Evolutionary conservation across 306 rosid genomes (phyloP), one percentile per base, ranked within the genome.

Genomic region (Prunus campanulata): DNA sequence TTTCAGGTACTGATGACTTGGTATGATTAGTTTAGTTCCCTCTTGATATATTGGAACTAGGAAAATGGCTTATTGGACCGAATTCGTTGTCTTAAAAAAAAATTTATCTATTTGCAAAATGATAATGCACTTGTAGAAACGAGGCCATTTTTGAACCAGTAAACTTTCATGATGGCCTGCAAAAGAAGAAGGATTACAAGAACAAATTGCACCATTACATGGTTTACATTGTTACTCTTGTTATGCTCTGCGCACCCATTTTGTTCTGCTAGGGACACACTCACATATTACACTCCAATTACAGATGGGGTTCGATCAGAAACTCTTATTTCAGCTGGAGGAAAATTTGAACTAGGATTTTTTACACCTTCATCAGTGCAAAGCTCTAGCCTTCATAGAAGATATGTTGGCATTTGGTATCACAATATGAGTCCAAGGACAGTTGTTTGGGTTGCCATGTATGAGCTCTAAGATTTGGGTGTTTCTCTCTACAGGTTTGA

Each of bases 351-450:
- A 75, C 66, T 87, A 0, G 88, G 90, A 14, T 85, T 87, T 74
- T 87, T 87, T 51, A n/a, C 86, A 19, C 74, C 64, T 4, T 0
- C 25, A 46, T 4, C 9, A 12, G 3, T 3, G 6, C 30, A 22
- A 27, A 27, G 29, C 29, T 27, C 29, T 27, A 0, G 29, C 29
- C 29, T 27, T 27, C 3, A 27, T 27, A 27, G 29, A 11, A 73
- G 57, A 67, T 86, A 88, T 78, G 77, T 86, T 1, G 90, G 92
- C 25, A 88, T 86, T 51, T 86, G 88, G 90, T 77, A 85, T 61
- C 5, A 59, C 2, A 2, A 2, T 1, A 27, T 47, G 15, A 64
- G 19, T 19, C 57, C 80, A 30, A 4, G 0, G 44, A 77, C 80
- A 27, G 66, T 80, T 24, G 89, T 87, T 10, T 90, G 88, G 90